Conservation (phyloP, 2,329 filamentous ascomycete genomes). For the Diaporthe citri region DNA sequence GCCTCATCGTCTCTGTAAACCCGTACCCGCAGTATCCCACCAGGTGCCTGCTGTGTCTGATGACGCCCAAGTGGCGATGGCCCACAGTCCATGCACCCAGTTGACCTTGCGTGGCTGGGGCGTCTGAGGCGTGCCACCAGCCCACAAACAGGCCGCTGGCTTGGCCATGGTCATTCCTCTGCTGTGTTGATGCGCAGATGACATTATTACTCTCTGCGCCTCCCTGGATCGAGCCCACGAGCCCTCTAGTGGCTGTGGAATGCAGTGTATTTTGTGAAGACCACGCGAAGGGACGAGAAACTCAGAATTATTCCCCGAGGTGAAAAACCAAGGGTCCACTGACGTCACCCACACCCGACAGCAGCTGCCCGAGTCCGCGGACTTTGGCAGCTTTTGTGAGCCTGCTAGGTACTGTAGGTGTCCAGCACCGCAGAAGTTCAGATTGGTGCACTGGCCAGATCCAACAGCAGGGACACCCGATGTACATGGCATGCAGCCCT, state of each 20-base stretch:
- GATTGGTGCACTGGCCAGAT: neutral
- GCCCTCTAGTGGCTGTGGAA: neutral
- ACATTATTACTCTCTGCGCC: neutral
- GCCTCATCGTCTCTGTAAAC: neutral
- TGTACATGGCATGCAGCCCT: conserved; percentile 4
- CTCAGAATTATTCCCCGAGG: neutral
- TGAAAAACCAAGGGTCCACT: conserved; percentile 28
- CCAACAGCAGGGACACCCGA: neutral
- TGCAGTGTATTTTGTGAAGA: neutral
- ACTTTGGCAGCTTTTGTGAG: neutral
- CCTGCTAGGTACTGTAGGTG: neutral
- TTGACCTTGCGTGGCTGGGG: conserved; percentile 9
- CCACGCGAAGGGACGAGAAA: neutral
- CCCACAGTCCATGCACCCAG: neutral
- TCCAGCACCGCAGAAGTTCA: neutral
- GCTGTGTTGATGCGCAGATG: neutral
- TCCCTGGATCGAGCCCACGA: neutral
- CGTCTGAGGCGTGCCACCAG: no score
- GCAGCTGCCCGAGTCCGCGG: neutral
- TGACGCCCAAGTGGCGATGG: conserved; percentile 18
- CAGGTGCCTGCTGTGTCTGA: neutral
- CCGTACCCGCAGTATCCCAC: no score
- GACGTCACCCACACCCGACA: conserved; percentile 17
- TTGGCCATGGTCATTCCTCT: conserved; percentile 3
- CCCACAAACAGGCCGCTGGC: neutral